Evolutionary conservation across 176 grass and related monocot genomes (phyloP).

Genomic region (Musa beccarii): DNA sequence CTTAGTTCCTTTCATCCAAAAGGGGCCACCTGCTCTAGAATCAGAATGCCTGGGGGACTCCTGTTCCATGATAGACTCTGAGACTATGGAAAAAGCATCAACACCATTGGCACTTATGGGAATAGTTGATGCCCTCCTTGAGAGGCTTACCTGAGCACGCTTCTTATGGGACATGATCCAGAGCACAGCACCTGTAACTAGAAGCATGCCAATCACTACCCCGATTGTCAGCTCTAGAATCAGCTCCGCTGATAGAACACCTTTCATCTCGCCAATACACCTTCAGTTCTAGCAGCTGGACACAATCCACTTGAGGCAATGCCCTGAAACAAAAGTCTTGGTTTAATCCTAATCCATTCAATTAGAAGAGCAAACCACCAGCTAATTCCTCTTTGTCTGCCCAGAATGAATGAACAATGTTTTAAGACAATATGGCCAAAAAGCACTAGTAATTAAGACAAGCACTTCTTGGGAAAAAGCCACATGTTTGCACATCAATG

Average conservation of each 20-base stretch:
- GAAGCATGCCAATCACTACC: slow-evolving; percentile 60
- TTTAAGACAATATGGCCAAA: not conserved
- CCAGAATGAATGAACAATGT: not conserved
- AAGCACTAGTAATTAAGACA: too few species aligned
- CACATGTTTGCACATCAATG: too few species aligned
- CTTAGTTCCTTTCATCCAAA: slow-evolving; percentile 47
- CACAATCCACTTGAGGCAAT: not conserved
- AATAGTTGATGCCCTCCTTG: slow-evolving; percentile 60
- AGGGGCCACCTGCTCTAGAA: slow-evolving; percentile 11
- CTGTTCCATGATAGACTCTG: slow-evolving; percentile 52
- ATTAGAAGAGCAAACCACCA: not conserved
- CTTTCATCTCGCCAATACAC: slow-evolving; percentile 17
- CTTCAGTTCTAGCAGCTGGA: not conserved
- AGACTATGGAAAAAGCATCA: slow-evolving; percentile 36
- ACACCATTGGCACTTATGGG: slow-evolving; percentile 53
- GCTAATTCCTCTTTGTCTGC: not conserved
- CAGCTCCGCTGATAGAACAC: slow-evolving; percentile 47
- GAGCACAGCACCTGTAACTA: slow-evolving; percentile 53
- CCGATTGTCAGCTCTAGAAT: slow-evolving; percentile 65
- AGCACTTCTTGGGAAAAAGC: not conserved
- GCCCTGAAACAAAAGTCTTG: not conserved
- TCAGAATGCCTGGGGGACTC: slow-evolving; percentile 46
- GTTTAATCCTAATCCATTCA: not conserved
- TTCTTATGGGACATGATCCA: slow-evolving; percentile 59
- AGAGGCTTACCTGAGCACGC: slow-evolving; percentile 48